Conservation (phyloP, 2,329 filamentous ascomycete species). For the Pyrenophora tritici-repentis region DNA sequence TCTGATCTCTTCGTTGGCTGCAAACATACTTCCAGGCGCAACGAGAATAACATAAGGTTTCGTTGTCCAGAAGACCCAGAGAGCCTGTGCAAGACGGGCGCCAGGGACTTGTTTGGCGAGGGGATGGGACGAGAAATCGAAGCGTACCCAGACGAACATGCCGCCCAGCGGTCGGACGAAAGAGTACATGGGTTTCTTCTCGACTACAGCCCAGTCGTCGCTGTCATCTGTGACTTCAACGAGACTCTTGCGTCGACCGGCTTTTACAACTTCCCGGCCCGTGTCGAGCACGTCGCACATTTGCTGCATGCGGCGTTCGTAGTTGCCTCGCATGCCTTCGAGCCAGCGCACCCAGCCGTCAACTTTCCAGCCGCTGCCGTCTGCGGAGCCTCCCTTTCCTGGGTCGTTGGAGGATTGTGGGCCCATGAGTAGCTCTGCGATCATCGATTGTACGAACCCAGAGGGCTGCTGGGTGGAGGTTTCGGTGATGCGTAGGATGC, state of each 20-base stretch:
- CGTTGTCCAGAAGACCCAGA: conserved; percentile 73
- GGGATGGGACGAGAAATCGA: conserved; percentile 75
- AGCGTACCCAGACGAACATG: conserved; percentile 87
- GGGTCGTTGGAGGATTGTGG: conserved; percentile 62
- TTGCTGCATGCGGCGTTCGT: conserved; percentile 80
- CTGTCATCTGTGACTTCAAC: conserved; percentile 37
- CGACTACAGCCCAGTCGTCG: conserved; percentile 74
- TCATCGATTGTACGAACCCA: conserved; percentile 84
- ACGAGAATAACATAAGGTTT: conserved; percentile 73
- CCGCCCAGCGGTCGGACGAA: conserved; percentile 83
- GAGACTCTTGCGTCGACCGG: conserved; percentile 54
- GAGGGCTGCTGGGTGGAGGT: conserved; percentile 80
- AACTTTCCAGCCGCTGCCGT: conserved; percentile 72
- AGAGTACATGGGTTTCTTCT: conserved; percentile 73
- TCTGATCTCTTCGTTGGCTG: conserved; percentile 65
- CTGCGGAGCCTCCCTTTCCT: conserved; percentile 52
- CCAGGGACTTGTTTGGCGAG: conserved; percentile 62
- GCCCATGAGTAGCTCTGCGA: conserved; percentile 77
- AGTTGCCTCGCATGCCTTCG: conserved; percentile 78
- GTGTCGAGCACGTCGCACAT: conserved; percentile 78
- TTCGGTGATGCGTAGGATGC: conserved; percentile 75
- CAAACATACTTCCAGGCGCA: conserved; percentile 75
- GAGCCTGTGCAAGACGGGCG: conserved; percentile 63
- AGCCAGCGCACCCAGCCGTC: conserved; percentile 93
- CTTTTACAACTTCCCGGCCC: conserved; percentile 68